These are phyloP conservation scores for Pichia californica DNA, from an alignment of 805 yeast genomes.

Conservation along the genomic window DNA sequence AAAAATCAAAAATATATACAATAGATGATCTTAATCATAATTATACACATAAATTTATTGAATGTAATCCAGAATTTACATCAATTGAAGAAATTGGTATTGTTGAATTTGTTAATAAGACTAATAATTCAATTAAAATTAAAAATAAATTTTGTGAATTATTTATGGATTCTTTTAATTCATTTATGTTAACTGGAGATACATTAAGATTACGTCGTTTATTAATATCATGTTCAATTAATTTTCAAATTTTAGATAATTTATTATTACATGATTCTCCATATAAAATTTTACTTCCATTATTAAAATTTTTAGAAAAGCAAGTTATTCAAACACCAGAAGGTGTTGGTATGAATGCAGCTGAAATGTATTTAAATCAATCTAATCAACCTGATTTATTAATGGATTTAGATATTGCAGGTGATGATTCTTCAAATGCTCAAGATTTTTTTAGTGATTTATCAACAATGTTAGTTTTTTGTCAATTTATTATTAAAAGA, in stretches of 20 bases:
- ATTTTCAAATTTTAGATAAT: constrained; percentile 35
- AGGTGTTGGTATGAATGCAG: constrained; percentile 9
- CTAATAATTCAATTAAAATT: constrained; percentile 41
- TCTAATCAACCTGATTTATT: constrained; percentile 18
- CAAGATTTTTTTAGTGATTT: constrained; percentile 66
- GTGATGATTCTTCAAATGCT: constrained; percentile 50
- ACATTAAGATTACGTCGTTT: constrained; percentile 42
- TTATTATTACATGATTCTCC: constrained; percentile 40
- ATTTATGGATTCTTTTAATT: constrained; percentile 27
- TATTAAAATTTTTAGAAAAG: constrained; percentile 47
- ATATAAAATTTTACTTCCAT: constrained; percentile 33
- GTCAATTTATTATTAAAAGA: constrained; percentile 21
- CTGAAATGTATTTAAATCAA: constrained; percentile 12
- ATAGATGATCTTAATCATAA: constrained; percentile 12
- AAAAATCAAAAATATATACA: neutral
- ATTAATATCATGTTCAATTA: constrained; percentile 43
- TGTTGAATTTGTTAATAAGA: constrained; percentile 40
- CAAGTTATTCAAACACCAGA: constrained; percentile 23
- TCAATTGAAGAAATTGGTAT: constrained; percentile 49
- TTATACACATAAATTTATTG: constrained; percentile 24
- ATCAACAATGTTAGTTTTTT: constrained; percentile 51
- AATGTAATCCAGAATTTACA: constrained; percentile 42
- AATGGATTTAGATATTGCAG: constrained; percentile 30
- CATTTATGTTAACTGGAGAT: constrained; percentile 36
- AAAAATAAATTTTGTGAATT: constrained; percentile 35